These are phyloP conservation scores for Dioscorea cayenensis DNA, from an alignment of 116 monocot genomes.

Conservation along the genomic window DNA sequence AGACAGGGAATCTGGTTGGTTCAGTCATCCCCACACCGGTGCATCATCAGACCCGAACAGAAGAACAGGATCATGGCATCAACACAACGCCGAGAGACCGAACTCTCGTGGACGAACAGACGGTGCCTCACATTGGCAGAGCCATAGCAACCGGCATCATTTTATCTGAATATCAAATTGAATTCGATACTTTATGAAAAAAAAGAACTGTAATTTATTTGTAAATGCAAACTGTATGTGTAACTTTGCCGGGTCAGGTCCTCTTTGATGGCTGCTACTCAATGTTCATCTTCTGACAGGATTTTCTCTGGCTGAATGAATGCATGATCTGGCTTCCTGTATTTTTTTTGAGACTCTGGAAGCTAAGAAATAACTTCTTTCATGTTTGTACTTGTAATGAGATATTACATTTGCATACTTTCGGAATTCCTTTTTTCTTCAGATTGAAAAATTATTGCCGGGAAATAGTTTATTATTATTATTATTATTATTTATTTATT, in stretches of 20 bases:
- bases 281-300: background rate
- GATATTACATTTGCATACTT: too few relatives aligned
- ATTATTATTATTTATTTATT: too few relatives aligned
- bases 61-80: slow-evolving; percentile 22
- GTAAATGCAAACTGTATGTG: background rate
- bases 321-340: slow-evolving; percentile 6
- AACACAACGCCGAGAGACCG: slow-evolving; percentile 22
- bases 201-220: background rate
- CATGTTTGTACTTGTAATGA: too few relatives aligned
- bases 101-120: slow-evolving; percentile 12
- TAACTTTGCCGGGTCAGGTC: background rate
- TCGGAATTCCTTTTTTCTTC: too few relatives aligned
- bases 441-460: too few relatives aligned
- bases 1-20: slow-evolving; percentile 41
- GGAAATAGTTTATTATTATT: too few relatives aligned
- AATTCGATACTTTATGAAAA: background rate
- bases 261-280: background rate
- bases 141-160: slow-evolving; percentile 25
- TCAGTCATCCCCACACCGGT: slow-evolving; percentile 21
- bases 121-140: slow-evolving; percentile 7
- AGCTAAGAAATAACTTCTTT: background rate
- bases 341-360: background rate
- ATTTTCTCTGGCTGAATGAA: background rate
- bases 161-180: slow-evolving; percentile 25
- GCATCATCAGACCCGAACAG: slow-evolving; percentile 10